Base-by-base conservation (phyloP, 345 rosid genomes). In the Eucalyptus guilfoylei region DNA sequence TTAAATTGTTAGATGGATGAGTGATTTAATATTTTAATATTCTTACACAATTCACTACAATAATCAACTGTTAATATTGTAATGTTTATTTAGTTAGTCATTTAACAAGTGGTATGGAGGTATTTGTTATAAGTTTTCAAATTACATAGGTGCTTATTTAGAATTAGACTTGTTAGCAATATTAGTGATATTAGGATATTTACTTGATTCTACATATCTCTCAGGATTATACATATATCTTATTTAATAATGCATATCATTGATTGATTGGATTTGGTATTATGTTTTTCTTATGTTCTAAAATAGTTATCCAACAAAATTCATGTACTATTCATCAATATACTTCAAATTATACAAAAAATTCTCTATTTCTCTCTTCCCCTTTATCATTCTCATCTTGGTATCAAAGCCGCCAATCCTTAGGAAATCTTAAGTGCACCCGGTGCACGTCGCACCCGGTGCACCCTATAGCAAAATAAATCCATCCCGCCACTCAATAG, bases 371-470 rank as follows among this genome's bases (percentile, higher is more conserved):
- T 55, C 14, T 55, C 14, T 55, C 30, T 55, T 55, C 6, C 30
- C 0, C 30, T 9, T 55, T 24, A 55, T 55, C 62, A 55, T 55
- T 55, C 6, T 2, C 6, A 55, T 24, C 62, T 55, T 55, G 12
- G 62, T 24, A 55, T 55, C 6, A 55, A 10, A 2, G 62, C 12
- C 0, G 1, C 24, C 2, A 1, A 52, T 8, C 58, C 58, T 8
- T 8, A 52, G 11, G 58, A 52, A 55, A 55, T 55, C 3, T 30
- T 24, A 55, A 55, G 62, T 55, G 62, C 6, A 55, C 13, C 1
- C 1, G 28, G 13, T 55, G 62, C 62, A 55, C 1, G 6, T 55
- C 6, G 0, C 30, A 55, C 62, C 30, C 1, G 0, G 0, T 24
- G 3, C 62, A 24, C 62, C 62, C 30, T 26, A 9, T 24, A 55